phyloP scores from a whole-genome alignment of 768 basidiomycete genomes.

The Thelephora ganbajun region DNA sequence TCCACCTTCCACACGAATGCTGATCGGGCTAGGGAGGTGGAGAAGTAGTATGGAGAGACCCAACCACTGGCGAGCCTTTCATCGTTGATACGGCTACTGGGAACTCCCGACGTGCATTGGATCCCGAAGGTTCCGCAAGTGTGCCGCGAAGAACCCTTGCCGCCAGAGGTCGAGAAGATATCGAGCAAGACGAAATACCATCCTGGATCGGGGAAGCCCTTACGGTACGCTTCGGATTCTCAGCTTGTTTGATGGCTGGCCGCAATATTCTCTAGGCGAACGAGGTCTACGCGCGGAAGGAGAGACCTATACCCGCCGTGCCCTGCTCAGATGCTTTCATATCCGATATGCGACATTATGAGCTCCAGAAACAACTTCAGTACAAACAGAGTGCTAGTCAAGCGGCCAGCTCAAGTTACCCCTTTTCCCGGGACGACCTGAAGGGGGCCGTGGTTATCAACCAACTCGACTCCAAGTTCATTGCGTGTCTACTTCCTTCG shows the following conservation, averaged over 20 bases:
- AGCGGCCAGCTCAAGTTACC: not conserved
- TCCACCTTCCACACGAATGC: not conserved
- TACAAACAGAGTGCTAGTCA: not conserved
- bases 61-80: constrained; percentile 41
- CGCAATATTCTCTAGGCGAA: constrained; percentile 29
- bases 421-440: constrained; percentile 42
- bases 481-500: constrained; percentile 38
- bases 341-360: constrained; percentile 1
- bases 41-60: constrained; percentile 47
- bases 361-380: not conserved
- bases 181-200: constrained; percentile 24
- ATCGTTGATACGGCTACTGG: constrained; percentile 57
- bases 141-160: constrained; percentile 10
- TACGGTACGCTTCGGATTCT: constrained; percentile 23
- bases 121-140: constrained; percentile 2
- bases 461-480: constrained; percentile 87
- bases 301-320: constrained; percentile 31
- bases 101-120: constrained; percentile 35
- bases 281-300: constrained; percentile 33
- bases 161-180: constrained; percentile 3
- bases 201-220: constrained; percentile 54
- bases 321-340: constrained; percentile 7
- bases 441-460: constrained; percentile 44
- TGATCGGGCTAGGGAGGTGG: constrained; percentile 7
- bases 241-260: not conserved